Evolutionary conservation across 78 protist species (phyloP), one percentile per base, ranked within the genome.

Genomic region (Cavenderia fasciculata): DNA sequence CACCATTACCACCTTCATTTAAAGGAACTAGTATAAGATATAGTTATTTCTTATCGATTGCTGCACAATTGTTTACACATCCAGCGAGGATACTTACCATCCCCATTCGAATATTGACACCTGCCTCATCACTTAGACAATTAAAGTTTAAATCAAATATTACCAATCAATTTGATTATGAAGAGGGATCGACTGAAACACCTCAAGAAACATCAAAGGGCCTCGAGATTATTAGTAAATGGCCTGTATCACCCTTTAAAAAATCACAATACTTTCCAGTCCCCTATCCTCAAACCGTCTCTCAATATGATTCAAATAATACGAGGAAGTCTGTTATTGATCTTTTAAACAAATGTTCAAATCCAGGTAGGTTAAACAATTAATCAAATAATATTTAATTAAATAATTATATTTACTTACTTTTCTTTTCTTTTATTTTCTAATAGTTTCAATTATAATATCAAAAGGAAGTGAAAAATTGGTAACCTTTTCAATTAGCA

Each of bases 221-320:
- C 36, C 29, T 68, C 21, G 78, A 82, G 25, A 47, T 66, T 2
- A 68, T 79, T 18, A 52, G 77, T 7, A 66, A 82, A 44, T 82
- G 90, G 90, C 90, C 90, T 1, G 33, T 68, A 19, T 82, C 90
- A 57, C 70, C 90, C 38, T 82, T 82, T n/a, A 82, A 82, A 33
- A 82, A 82, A 57, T 82, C 90, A 43, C 90, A 82, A 44, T 82
- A 82, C 51, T 82, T 82, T 36, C 90, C 90, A 23, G 61, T 82
- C 54, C 90, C 90, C 6, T 82, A 82, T 33, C 90, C 90, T 5
- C 90, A 82, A 56, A 82, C 56, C 14, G 38, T 82, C 3, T 82
- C 90, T 10, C 90, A 82, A 82, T 82, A 82, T 18, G 90, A 82
- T 43, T 82, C 90, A 12, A 82, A 82, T 16, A 82, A 82, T 23